These are phyloP conservation scores for Malassezia restricta DNA, from an alignment of 1,284 basidiomycete species.

Conservation along the genomic window DNA sequence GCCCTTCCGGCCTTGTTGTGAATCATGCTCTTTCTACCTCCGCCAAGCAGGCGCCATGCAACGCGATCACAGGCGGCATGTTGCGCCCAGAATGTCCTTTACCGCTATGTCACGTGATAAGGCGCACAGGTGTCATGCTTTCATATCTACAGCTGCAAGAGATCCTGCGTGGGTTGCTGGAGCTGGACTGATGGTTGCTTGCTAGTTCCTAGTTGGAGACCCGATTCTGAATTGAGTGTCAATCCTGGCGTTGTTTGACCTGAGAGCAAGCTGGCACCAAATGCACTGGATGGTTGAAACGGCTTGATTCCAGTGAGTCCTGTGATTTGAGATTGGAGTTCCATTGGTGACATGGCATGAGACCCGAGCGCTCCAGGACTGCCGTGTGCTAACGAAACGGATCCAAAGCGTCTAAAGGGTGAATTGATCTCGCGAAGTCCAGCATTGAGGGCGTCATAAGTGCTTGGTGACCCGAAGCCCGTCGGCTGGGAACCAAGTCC, in stretches of 20 bases:
- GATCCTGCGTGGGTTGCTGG: slow-evolving; percentile 4
- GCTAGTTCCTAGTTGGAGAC: too few species aligned
- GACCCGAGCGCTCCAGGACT: too few species aligned
- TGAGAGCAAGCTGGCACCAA: slow-evolving; percentile 19
- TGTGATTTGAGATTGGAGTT: slow-evolving; percentile 3
- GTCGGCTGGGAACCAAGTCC: too few species aligned
- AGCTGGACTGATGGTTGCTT: not conserved
- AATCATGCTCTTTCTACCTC: too few species aligned
- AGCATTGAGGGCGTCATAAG: not conserved
- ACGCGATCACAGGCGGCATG: too few species aligned
- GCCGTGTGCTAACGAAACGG: not conserved
- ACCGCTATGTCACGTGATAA: too few species aligned
- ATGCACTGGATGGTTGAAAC: slow-evolving; percentile 36
- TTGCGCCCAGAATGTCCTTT: too few species aligned
- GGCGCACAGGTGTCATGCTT: too few species aligned
- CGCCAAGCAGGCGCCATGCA: too few species aligned
- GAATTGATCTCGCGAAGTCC: not conserved
- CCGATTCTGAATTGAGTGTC: too few species aligned
- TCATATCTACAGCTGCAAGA: slow-evolving; percentile 8
- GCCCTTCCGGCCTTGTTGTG: too few species aligned
- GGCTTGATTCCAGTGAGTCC: slow-evolving; percentile 26
- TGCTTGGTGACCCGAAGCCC: not conserved
- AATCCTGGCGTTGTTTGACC: too few species aligned
- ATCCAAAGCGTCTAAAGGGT: not conserved
- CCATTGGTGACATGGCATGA: not conserved